Conservation (phyloP, 2,329 filamentous ascomycete species). For the Blastomyces gilchristii region DNA sequence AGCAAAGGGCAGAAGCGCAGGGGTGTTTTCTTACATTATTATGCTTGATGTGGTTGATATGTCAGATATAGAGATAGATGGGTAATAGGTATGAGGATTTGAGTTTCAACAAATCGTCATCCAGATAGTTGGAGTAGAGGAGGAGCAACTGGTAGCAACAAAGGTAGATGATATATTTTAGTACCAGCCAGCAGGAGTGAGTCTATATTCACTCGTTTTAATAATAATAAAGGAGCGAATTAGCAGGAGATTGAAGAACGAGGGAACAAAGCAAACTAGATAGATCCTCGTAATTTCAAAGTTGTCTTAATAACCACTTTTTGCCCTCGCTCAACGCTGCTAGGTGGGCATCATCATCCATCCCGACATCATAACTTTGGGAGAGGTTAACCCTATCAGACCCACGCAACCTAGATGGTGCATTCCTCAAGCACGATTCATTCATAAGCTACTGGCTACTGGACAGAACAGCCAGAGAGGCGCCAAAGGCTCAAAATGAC, state of each 20-base stretch:
- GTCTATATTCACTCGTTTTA: background rate
- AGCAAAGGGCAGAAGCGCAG: background rate
- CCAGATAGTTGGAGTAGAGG: background rate
- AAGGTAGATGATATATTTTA: background rate
- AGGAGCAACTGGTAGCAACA: background rate
- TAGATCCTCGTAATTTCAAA: background rate
- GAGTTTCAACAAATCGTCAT: conserved; percentile 1
- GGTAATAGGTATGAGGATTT: background rate
- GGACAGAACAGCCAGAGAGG: background rate
- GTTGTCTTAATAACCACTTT: background rate
- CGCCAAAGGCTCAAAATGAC: background rate
- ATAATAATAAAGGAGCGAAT: background rate
- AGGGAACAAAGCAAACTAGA: background rate
- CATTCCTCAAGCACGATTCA: background rate
- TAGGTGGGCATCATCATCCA: background rate
- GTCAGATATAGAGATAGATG: background rate
- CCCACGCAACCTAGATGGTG: background rate
- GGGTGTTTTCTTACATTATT: conserved; percentile 7
- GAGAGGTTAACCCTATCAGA: background rate
- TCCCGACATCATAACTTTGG: background rate
- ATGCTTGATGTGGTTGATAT: background rate
- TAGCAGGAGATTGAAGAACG: background rate
- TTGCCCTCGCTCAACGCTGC: background rate
- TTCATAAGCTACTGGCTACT: background rate
- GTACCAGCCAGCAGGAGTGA: background rate